Base-by-base conservation (phyloP, 2,329 filamentous ascomycete genomes). In the Myriosclerotinia duriaeana region DNA sequence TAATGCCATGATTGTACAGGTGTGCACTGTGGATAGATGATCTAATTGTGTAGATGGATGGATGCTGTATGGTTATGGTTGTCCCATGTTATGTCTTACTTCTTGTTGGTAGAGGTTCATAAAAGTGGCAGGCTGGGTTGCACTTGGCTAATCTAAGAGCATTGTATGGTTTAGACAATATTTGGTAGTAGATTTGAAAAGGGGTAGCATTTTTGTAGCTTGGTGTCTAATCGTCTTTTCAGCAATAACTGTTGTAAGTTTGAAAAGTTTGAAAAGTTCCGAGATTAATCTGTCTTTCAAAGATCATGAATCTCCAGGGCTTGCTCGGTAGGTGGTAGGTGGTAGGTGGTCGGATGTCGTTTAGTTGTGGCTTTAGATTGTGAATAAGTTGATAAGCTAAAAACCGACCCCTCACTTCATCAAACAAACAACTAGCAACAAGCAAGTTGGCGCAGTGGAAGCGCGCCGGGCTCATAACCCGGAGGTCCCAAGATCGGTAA, bases 391-490 rank as follows among this genome's bases (percentile, higher is more conserved):
- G 2, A 64, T 55, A 55, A 1, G 2, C 1, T 34, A 7, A 36
- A 22, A 55, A 22, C 4, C 0, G 1, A 0, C 0, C 0, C 0
- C 0, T 0, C 0, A 2, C 1, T 8, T 1, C n/a, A 62, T 22
- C 61, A 58, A 64, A 26, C 26, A 64, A 38, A 2, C 26, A 53
- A 44, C 11, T 44, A 55, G 3, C 20, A n/a, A 50, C 7, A 69
- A 76, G 75, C 74, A 76, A 74, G 72, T 72, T 77, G 74, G 76
- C 76, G 75, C 75, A 77, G 76, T 70, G 75, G 75, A 76, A 77
- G 75, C 75, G 75, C 69, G 70, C 76, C 76, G 75, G 76, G 76
- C 76, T 77, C 76, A 77, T 77, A 77, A 77, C 76, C 76, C 76
- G 74, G 76, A 77, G 76, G 76, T 72, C 76, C 72, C 73, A 70